Conservation (phyloP, 805 yeast genomes). For the Barnettozyma sucrosica region DNA sequence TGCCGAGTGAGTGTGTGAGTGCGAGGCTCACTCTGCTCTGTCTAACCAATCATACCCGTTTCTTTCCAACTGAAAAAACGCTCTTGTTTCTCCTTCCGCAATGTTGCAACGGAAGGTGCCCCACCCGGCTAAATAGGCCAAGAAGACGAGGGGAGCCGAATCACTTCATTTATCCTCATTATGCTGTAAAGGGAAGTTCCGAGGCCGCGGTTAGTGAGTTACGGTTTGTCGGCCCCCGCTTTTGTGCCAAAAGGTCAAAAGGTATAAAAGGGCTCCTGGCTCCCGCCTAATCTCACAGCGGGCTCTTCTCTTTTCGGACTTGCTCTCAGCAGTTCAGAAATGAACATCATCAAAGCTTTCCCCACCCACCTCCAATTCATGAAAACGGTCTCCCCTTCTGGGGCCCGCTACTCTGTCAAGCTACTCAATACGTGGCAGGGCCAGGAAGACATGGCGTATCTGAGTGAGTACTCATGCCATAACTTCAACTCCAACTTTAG, state of each 20-base stretch:
- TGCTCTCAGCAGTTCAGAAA: not conserved
- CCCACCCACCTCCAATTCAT: conserved; percentile 10
- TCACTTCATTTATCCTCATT: not conserved
- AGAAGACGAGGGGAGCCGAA: not conserved
- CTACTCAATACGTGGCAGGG: conserved; percentile 5
- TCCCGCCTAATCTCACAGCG: not conserved
- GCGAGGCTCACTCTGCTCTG: too few species aligned
- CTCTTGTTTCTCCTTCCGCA: not conserved
- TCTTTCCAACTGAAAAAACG: not conserved
- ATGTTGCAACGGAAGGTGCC: not conserved
- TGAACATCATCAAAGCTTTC: conserved; percentile 9
- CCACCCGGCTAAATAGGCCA: not conserved
- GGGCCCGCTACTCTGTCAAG: conserved; percentile 6
- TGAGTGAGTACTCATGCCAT: conserved; percentile 10
- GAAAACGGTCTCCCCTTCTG: conserved; percentile 4
- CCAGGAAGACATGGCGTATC: conserved; percentile 7
- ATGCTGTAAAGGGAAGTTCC: not conserved
- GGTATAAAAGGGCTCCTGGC: not conserved
- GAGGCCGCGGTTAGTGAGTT: not conserved
- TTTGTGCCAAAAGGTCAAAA: not conserved
- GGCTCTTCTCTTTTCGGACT: not conserved
- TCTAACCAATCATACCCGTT: not conserved
- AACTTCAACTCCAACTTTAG: conserved; percentile 11
- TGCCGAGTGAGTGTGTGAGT: too few species aligned
- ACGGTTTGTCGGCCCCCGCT: conserved; percentile 1